Evolutionary conservation across 129 eudicot genomes (phyloP), one percentile per base, ranked within the genome.

Genomic region (Flaveria ramosissima): DNA sequence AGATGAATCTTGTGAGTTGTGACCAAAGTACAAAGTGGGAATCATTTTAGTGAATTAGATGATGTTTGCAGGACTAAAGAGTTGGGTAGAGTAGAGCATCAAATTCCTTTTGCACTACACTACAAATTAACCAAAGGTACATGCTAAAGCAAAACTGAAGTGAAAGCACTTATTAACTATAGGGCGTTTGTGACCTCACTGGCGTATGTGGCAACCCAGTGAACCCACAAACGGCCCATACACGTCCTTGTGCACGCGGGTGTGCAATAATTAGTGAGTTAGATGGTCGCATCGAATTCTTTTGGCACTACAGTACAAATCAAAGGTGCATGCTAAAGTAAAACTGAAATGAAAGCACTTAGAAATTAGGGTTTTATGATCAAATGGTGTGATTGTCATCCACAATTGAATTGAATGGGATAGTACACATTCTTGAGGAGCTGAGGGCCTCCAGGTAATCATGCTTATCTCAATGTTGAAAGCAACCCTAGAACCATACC

Each of bases 31-130:
- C 30, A 53, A 56, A 68, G 75, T 69, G 77, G 75, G 84, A 80
- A 80, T 64, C 45, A 73, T 66, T 66, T 36, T 36, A 36, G 74
- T 64, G 78, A 50, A 59, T 73, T 65, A 51, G 51, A 46, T 65
- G 42, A 53, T 20, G 27, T 67, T 19, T 36, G 48, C 13, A 64
- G n/a, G 36, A 70, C 19, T 46, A 19, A 79, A 70, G 82, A 65
- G 74, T 42, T 71, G 64, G 41, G 41, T 36, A 36, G 7, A 36
- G 41, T 36, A 36, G 30, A 67, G 84, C 63, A 80, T 73, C 84
- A 80, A 80, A 80, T 74, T 80, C 84, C 45, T 66, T 80, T 73
- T 39, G 79, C 79, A 80, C 84, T 73, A 80, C 53, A 80, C 71
- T 80, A 80, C 84, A 73, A 74, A 72, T 21, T 4, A 51, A 73